Conservation (phyloP, 106 monocot species). For the Alisma plantagoaquatica region DNA sequence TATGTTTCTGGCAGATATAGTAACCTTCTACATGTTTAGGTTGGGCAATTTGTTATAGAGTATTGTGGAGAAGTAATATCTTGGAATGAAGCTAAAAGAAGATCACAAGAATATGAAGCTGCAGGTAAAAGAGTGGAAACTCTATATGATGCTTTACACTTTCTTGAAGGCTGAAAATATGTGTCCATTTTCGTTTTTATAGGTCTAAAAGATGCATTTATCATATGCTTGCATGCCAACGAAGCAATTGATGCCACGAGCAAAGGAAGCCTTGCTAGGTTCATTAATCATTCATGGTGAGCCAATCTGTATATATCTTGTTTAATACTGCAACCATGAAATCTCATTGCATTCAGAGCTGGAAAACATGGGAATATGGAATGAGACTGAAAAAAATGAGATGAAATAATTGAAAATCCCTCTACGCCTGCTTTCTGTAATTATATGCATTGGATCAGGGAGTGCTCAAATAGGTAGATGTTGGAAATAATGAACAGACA, state of each 20-base stretch:
- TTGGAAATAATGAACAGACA: too few species aligned
- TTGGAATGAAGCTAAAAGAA: slow-evolving; percentile 67
- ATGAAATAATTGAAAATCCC: too few species aligned
- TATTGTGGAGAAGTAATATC: slow-evolving; percentile 99
- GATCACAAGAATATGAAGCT: slow-evolving; percentile 75
- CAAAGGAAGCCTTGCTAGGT: slow-evolving; percentile 88
- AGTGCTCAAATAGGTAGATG: too few species aligned
- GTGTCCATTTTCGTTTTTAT: slow-evolving; percentile 9
- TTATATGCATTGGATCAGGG: too few species aligned
- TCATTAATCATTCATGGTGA: slow-evolving; percentile 98
- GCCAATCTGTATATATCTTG: too few species aligned
- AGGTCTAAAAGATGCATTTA: slow-evolving; percentile 90
- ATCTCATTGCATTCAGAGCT: too few species aligned
- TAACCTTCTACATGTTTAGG: slow-evolving; percentile 22
- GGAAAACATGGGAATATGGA: too few species aligned
- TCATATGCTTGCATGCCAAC: slow-evolving; percentile 63
- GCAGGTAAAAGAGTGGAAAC: slow-evolving; percentile 32
- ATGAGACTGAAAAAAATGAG: too few species aligned
- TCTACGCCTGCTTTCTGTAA: too few species aligned
- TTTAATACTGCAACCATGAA: too few species aligned
- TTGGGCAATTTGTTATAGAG: slow-evolving; percentile 93
- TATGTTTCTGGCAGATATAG: background rate
- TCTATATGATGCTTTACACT: background rate
- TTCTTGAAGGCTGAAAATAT: background rate
- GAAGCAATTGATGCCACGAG: slow-evolving; percentile 94